phyloP scores from a whole-genome alignment of 2,329 filamentous ascomycete genomes.

The Fusarium musae region DNA sequence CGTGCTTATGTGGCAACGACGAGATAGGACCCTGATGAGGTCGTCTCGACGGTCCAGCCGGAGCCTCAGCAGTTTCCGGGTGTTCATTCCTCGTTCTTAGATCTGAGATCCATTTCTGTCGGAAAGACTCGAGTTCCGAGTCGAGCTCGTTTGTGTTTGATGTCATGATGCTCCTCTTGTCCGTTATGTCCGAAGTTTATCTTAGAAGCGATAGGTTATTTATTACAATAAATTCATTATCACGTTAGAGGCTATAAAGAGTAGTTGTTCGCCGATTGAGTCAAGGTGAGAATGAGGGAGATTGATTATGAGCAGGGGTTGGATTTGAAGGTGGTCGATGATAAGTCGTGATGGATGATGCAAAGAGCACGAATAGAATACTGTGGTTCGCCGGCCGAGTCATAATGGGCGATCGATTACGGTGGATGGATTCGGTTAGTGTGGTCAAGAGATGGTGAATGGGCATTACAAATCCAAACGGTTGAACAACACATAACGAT shows the following conservation, averaged over 20 bases:
- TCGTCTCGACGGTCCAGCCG: slow-evolving; percentile 22
- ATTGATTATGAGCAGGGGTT: background rate
- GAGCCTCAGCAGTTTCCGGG: slow-evolving; percentile 16
- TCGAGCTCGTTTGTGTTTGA: slow-evolving; percentile 56
- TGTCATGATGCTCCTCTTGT: slow-evolving; percentile 27
- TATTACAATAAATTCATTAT: slow-evolving; percentile 38
- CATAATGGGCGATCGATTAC: slow-evolving; percentile 17
- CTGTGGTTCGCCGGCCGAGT: slow-evolving; percentile 38
- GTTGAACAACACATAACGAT: background rate
- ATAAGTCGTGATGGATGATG: slow-evolving; percentile 39
- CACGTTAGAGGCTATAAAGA: slow-evolving; percentile 14
- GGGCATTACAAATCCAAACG: slow-evolving; percentile 12
- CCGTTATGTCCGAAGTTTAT: slow-evolving; percentile 24
- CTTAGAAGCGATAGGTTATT: background rate
- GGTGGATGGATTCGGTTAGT: slow-evolving; percentile 29
- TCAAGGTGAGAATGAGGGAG: slow-evolving; percentile 15
- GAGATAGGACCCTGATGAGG: slow-evolving; percentile 38
- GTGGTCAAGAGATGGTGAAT: background rate
- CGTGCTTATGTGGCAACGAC: slow-evolving; percentile 26
- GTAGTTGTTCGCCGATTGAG: slow-evolving; percentile 17
- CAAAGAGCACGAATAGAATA: slow-evolving; percentile 31
- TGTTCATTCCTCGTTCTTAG: slow-evolving; percentile 60
- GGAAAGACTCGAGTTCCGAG: slow-evolving; percentile 86
- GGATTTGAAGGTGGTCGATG: background rate
- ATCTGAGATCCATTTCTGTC: slow-evolving; percentile 87